These are phyloP conservation scores for Sphaerulina populicola DNA, from an alignment of 2,329 filamentous ascomycete genomes.

Conservation along the genomic window DNA sequence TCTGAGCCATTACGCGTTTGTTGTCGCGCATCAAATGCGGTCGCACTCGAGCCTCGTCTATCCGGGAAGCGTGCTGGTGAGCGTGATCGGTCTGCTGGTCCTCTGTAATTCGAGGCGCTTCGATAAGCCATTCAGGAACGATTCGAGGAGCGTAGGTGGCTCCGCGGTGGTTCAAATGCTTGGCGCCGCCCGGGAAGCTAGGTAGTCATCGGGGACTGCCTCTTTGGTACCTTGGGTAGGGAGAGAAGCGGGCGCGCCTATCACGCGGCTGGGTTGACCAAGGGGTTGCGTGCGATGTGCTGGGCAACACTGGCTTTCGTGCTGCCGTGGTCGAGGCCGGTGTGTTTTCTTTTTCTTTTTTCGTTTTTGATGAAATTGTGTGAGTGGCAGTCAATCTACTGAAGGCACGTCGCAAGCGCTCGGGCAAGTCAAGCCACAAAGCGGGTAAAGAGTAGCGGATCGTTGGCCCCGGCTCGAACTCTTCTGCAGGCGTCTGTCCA, in stretches of 20 bases:
- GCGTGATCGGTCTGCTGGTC: conserved; percentile 54
- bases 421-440: conserved; percentile 10
- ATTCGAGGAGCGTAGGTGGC: conserved; percentile 1
- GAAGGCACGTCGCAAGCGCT: conserved; percentile 8
- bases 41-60: conserved; percentile 56
- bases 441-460: conserved; percentile 8
- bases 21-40: conserved; percentile 26
- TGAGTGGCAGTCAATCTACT: conserved; percentile 2
- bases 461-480: conserved; percentile 12
- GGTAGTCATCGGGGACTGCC: neutral
- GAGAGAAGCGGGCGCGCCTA: neutral
- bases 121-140: conserved; percentile 20
- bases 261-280: neutral
- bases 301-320: neutral
- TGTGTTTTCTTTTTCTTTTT: no score
- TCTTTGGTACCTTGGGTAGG: neutral
- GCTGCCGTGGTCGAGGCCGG: neutral
- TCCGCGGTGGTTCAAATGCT: conserved; percentile 1
- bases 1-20: conserved; percentile 40
- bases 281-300: neutral
- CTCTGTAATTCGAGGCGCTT: conserved; percentile 19
- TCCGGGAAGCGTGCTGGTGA: conserved; percentile 64
- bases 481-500: conserved; percentile 13
- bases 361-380: neutral
- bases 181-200: neutral